phyloP scores from a whole-genome alignment of 1,284 basidiomycete species.

The Coriolopsis trogii region DNA sequence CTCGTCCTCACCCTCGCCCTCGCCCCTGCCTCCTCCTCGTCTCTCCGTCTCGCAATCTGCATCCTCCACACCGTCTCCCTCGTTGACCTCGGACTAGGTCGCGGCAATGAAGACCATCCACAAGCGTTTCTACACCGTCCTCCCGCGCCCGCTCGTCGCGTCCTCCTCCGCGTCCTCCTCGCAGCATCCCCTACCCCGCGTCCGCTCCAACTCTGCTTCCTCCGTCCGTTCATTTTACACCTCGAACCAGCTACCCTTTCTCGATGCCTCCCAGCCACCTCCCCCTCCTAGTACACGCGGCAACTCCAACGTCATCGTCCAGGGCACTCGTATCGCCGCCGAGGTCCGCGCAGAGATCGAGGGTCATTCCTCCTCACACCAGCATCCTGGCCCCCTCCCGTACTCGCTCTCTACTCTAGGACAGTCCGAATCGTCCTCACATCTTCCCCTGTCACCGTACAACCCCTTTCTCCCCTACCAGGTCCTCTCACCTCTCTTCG shows the following conservation, averaged over 20 bases:
- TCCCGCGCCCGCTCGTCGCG: slow-evolving; percentile 39
- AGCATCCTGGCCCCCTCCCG: slow-evolving; percentile 32
- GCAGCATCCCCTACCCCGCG: slow-evolving; percentile 40
- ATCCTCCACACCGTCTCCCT: slow-evolving; percentile 3
- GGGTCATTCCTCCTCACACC: slow-evolving; percentile 30
- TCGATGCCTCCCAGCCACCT: slow-evolving; percentile 42
- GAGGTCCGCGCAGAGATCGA: slow-evolving; percentile 50
- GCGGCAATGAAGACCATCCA: slow-evolving; percentile 53
- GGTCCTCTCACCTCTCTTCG: slow-evolving; percentile 38
- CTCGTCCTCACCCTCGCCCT: slow-evolving; percentile 1
- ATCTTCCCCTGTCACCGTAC: slow-evolving; percentile 32
- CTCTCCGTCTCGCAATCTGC: slow-evolving; percentile 1
- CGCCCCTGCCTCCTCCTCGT: not conserved
- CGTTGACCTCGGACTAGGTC: slow-evolving; percentile 5
- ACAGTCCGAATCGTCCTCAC: slow-evolving; percentile 38
- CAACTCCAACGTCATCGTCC: slow-evolving; percentile 42
- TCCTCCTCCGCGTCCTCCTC: slow-evolving; percentile 29
- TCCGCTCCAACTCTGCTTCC: slow-evolving; percentile 48
- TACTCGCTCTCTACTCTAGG: slow-evolving; percentile 50
- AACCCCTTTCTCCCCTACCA: slow-evolving; percentile 46
- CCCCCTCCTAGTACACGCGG: slow-evolving; percentile 42
- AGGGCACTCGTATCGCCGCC: slow-evolving; percentile 46
- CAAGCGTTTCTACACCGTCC: slow-evolving; percentile 52
- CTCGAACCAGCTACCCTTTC: slow-evolving; percentile 46
- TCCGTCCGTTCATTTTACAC: slow-evolving; percentile 47